Evolutionary conservation across 2,329 filamentous ascomycete genomes (phyloP).

Genomic region (Botryotinia globosa): DNA sequence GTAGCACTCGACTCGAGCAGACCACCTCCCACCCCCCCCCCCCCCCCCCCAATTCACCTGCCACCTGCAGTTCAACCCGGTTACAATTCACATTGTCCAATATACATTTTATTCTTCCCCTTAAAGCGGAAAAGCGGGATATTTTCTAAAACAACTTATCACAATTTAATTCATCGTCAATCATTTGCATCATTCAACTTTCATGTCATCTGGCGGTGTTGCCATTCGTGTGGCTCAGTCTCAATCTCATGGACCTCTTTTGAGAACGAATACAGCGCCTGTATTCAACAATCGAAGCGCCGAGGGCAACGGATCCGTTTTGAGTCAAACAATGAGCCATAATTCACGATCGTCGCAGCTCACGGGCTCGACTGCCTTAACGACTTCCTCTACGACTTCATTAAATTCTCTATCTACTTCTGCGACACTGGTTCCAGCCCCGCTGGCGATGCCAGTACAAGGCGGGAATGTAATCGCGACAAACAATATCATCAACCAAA

Average conservation of each 20-base stretch:
- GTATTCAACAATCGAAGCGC: constrained; percentile 30
- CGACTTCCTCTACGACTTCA: constrained; percentile 39
- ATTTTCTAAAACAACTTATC: constrained; percentile 3
- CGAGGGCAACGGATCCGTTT: constrained; percentile 27
- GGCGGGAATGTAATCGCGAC: constrained; percentile 70
- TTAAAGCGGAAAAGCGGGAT: constrained; percentile 11
- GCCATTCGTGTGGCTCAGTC: constrained; percentile 36
- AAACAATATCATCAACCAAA: constrained; percentile 95
- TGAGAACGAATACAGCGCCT: constrained; percentile 37
- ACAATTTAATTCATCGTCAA: constrained; percentile 14
- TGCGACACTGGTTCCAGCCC: constrained; percentile 40
- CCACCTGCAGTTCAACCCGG: constrained; percentile 5
- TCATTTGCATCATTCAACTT: constrained; percentile 13
- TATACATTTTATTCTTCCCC: constrained; percentile 6
- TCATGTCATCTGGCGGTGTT: constrained; percentile 37
- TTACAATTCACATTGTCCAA: constrained; percentile 1
- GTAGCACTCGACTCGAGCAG: constrained; percentile 14
- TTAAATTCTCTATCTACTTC: constrained; percentile 38
- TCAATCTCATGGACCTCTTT: constrained; percentile 37
- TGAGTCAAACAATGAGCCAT: constrained; percentile 38
- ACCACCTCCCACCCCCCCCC: too few species aligned
- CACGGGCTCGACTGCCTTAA: constrained; percentile 57
- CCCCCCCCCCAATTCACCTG: not conserved
- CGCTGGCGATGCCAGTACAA: constrained; percentile 38
- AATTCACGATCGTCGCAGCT: constrained; percentile 57